Conservation (phyloP, 2,329 filamentous ascomycete genomes). For the Penicillium sp. region DNA sequence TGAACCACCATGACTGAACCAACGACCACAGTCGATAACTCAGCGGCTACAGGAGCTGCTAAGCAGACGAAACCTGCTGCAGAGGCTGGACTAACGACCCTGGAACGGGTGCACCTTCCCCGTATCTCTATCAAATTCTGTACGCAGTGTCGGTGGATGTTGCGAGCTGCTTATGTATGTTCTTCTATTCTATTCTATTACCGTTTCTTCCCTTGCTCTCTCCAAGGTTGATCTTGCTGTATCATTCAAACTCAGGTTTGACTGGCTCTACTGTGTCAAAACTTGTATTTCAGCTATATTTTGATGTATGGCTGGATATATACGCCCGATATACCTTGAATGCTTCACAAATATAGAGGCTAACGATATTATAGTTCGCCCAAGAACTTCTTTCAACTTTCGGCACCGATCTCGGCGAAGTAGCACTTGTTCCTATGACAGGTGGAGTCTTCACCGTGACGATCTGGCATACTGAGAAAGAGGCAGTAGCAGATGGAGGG, state of each 20-base stretch:
- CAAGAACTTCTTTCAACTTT: conserved; percentile 97
- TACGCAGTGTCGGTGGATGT: conserved; percentile 91
- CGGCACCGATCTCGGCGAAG: conserved; percentile 76
- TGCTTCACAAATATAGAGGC: not conserved
- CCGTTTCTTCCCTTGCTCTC: not conserved
- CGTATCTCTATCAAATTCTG: conserved; percentile 88
- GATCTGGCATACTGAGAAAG: conserved; percentile 46
- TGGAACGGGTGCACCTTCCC: conserved; percentile 53
- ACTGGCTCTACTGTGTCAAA: no score
- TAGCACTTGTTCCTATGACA: conserved; percentile 80
- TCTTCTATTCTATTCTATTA: not conserved
- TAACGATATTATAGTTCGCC: conserved; percentile 59
- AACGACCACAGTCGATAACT: conserved; percentile 1
- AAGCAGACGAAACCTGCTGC: not conserved
- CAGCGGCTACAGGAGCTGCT: not conserved
- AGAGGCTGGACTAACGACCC: conserved; percentile 4
- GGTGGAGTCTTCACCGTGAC: conserved; percentile 81
- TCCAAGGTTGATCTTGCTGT: not conserved
- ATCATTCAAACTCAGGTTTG: no score
- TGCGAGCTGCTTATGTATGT: conserved; percentile 79
- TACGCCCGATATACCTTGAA: not conserved
- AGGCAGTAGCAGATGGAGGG: conserved; percentile 5
- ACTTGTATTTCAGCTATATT: not conserved
- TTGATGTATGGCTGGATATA: not conserved
- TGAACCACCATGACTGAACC: conserved; percentile 15